These are phyloP conservation scores for Epichloe sp. DNA, from an alignment of 2,329 filamentous ascomycete genomes.

Conservation along the genomic window DNA sequence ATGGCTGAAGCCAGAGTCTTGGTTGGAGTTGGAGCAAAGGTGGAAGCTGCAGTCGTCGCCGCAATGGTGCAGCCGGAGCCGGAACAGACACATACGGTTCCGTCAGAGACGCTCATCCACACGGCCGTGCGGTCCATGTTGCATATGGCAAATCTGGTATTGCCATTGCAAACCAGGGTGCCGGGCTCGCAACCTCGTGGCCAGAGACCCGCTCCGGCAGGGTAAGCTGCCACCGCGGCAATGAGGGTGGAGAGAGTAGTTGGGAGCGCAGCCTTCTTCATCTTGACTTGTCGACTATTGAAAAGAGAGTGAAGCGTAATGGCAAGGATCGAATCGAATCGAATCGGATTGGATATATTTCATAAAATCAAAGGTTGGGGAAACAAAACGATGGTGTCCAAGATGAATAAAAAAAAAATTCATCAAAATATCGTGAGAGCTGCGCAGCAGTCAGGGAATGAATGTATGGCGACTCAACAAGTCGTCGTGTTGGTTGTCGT, in stretches of 20 bases:
- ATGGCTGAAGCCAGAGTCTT: too few species aligned
- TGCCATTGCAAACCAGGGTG: slow-evolving; percentile 2
- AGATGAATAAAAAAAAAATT: neutral
- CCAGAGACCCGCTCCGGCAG: neutral
- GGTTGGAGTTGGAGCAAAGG: too few species aligned
- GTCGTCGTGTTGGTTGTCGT: neutral
- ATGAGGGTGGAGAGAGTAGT: neutral
- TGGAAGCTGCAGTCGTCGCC: neutral
- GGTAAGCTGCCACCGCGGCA: slow-evolving; percentile 1
- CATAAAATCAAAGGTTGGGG: neutral
- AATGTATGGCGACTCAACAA: neutral
- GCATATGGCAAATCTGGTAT: slow-evolving; percentile 1
- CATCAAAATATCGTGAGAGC: neutral
- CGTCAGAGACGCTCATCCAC: slow-evolving; percentile 1
- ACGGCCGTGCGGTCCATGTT: neutral
- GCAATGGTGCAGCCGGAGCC: neutral
- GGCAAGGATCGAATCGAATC: too few species aligned
- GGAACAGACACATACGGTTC: neutral
- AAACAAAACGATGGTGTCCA: neutral
- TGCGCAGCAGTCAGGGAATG: neutral
- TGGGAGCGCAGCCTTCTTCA: neutral
- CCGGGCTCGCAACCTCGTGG: neutral
- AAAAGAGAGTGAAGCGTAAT: neutral
- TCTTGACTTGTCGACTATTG: neutral
- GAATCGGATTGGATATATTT: neutral